Evolutionary conservation across 1,139 yeast species (phyloP).

Genomic region (Saccharomyces hybrid): DNA sequence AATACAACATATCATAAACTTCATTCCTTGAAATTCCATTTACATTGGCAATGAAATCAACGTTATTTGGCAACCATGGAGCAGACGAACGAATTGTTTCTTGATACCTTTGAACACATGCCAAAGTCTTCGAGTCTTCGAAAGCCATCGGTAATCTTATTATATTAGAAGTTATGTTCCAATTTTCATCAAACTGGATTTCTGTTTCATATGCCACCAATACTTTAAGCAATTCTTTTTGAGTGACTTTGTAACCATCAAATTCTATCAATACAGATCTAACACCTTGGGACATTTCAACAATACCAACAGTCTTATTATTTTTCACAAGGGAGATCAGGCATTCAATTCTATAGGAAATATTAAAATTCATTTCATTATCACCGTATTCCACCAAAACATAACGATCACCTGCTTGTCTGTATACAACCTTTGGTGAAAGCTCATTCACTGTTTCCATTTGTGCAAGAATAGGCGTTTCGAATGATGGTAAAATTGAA

Average conservation of each 20-base stretch:
- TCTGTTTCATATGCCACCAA: slow-evolving; percentile 70
- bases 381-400: slow-evolving; percentile 89
- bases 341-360: slow-evolving; percentile 77
- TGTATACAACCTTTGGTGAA: slow-evolving; percentile 70
- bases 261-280: slow-evolving; percentile 86
- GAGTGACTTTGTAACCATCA: slow-evolving; percentile 54
- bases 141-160: slow-evolving; percentile 91
- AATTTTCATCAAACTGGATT: slow-evolving; percentile 62
- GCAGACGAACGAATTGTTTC: slow-evolving; percentile 91
- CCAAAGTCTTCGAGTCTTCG: slow-evolving; percentile 82
- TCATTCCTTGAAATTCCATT: slow-evolving; percentile 72
- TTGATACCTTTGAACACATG: slow-evolving; percentile 81
- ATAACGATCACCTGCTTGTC: slow-evolving; percentile 97
- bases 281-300: slow-evolving; percentile 96
- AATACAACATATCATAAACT: slow-evolving; percentile 75
- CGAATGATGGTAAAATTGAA: slow-evolving; percentile 33
- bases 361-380: slow-evolving; percentile 73
- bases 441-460: slow-evolving; percentile 40
- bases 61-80: slow-evolving; percentile 97
- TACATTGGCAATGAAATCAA: slow-evolving; percentile 84
- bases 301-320: slow-evolving; percentile 65
- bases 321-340: slow-evolving; percentile 64
- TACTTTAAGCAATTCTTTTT: slow-evolving; percentile 51
- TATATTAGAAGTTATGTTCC: slow-evolving; percentile 80
- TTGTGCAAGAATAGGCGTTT: slow-evolving; percentile 51